Conservation (phyloP, 2,329 filamentous ascomycete genomes). For the Colletotrichum gigasporum region DNA sequence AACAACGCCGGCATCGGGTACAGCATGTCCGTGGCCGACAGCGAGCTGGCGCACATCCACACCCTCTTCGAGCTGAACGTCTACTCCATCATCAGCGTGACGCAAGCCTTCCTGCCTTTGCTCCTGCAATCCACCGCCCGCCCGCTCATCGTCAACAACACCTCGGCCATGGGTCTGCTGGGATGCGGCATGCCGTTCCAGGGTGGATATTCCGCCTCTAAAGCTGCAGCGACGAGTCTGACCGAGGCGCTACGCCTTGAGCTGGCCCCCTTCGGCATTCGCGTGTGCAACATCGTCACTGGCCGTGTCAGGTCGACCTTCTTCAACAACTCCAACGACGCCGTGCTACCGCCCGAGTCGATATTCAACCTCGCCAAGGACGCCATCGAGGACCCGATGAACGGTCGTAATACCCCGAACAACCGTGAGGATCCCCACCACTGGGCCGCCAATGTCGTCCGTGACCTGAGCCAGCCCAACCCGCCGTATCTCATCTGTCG, state of each 20-base stretch:
- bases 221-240: neutral
- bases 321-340: no score
- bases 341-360: no score
- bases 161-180: no score
- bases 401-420: no score
- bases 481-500: no score
- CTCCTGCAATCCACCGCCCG: constrained; percentile 32
- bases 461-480: no score
- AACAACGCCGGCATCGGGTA: constrained; percentile 38
- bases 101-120: constrained; percentile 35
- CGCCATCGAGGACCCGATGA: no score
- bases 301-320: no score
- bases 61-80: constrained; percentile 38
- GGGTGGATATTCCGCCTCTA: neutral
- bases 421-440: no score
- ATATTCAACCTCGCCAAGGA: no score
- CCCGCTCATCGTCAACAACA: no score
- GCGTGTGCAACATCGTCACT: neutral
- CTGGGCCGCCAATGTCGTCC: no score
- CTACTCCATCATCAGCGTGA: constrained; percentile 37
- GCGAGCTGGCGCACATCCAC: neutral
- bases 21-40: neutral
- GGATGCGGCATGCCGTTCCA: neutral
- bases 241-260: neutral
- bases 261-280: neutral